Base-by-base conservation (phyloP, 345 rosid genomes). In the Salix dunnii region DNA sequence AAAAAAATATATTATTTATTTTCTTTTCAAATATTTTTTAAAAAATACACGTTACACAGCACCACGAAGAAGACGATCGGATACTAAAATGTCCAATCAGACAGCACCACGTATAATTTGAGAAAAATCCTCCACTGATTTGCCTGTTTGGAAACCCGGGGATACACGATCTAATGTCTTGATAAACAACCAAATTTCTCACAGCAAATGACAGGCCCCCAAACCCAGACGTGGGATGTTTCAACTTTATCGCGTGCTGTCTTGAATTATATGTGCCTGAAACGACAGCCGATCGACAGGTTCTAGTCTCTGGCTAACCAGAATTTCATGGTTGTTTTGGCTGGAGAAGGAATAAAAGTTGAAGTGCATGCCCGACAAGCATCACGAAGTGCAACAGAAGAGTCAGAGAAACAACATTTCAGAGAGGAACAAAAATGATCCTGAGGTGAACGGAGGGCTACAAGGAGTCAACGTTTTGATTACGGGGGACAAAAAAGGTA, bases 321-420 rank as follows among this genome's bases (percentile, higher is more conserved):
- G 49, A 72, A 33, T 55, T 55, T 8, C 48, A 35, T 27, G 58
- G 42, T 21, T 43, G 58, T 30, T 72, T 63, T 40, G 35, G 23
- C 68, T 42, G 63, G 63, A 23, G 13, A 49, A 61, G 17, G 30
- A 12, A 69, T 35, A 68, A 63, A 25, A 21, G 28, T 58, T 64
- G 28, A 12, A 6, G 55, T 16, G 42, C 71, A 9, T 58, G 27
- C 64, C 64, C 73, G n/a, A 4, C 18, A 27, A 31, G 38, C 46
- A 68, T 33, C 68, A 65, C 27, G 48, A 14, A 63, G 6, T 38
- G 33, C 61, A 71, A 2, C 48, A 69, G n/a, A n/a, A 20, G 23
- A 72, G 76, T 10, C 40, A 49, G 64, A 65, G 35, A 72, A 67
- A 55, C 53, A 31, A 42, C 46, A 42, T 42, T 76, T 76, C 64